Conservation (phyloP, 768 basidiomycete species). For the Auricularia auricula-judae region DNA sequence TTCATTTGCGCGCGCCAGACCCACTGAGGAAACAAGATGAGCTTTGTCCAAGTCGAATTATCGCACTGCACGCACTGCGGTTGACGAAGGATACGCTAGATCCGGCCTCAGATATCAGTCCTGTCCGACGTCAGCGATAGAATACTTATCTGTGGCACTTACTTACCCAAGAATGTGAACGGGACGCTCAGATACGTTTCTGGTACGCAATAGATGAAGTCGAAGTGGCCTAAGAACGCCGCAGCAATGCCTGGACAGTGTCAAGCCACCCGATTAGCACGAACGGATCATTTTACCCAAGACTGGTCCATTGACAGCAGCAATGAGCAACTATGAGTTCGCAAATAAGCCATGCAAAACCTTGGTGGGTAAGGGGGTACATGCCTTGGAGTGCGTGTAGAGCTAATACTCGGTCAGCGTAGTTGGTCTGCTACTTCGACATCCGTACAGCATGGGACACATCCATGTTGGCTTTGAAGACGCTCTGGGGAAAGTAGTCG, state of each 20-base stretch:
- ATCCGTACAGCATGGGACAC: conserved; percentile 49
- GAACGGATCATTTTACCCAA: conserved; percentile 37
- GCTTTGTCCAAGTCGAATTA: no score
- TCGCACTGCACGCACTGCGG: conserved; percentile 32
- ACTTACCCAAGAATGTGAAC: conserved; percentile 51
- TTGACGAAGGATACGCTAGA: conserved; percentile 61
- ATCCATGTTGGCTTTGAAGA: conserved; percentile 45
- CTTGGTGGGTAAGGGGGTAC: not conserved
- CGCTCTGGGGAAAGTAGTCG: conserved; percentile 32
- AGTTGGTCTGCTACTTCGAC: not conserved
- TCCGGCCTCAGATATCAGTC: conserved; percentile 57
- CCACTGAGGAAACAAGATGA: conserved; percentile 33
- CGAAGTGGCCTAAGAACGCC: conserved; percentile 64
- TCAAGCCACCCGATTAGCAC: not conserved
- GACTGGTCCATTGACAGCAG: conserved; percentile 64
- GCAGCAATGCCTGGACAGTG: conserved; percentile 46
- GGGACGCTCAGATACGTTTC: conserved; percentile 52
- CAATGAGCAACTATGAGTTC: conserved; percentile 36
- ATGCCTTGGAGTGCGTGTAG: conserved; percentile 49
- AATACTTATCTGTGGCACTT: conserved; percentile 2
- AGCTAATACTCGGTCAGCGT: conserved; percentile 27
- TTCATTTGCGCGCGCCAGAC: conserved; percentile 58
- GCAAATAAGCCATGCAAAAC: not conserved
- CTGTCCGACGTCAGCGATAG: conserved; percentile 20
- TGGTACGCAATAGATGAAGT: conserved; percentile 60